A percentile compares a stretch with the other conserved stretches of the same genome.
Evolutionary conservation across 495 filamentous ascomycete species (phyloP).

Genomic region (Hypoxylon fragiforme): DNA sequence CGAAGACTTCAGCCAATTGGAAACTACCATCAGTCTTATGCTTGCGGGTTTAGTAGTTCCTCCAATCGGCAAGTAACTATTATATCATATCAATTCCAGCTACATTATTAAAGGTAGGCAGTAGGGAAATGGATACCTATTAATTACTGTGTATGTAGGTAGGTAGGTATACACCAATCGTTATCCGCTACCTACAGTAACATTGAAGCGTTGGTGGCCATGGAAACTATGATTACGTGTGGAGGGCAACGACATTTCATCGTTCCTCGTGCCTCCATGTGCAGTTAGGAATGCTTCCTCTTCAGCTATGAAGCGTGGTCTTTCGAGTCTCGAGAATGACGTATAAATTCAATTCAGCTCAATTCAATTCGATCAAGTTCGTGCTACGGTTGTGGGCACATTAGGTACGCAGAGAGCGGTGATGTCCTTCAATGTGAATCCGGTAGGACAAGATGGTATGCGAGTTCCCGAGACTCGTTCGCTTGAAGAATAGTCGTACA

Average conservation of each 20-base stretch:
- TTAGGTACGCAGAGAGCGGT: too few relatives aligned
- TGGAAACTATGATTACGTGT: background rate
- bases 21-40: too few relatives aligned
- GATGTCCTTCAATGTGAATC: slow-evolving; percentile 4
- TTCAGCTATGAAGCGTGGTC: background rate
- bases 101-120: background rate
- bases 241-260: too few relatives aligned
- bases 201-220: background rate
- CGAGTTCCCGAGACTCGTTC: slow-evolving; percentile 8
- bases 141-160: too few relatives aligned
- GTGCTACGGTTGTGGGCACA: too few relatives aligned
- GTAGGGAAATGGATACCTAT: too few relatives aligned
- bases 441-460: slow-evolving; percentile 14
- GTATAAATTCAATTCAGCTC: slow-evolving; percentile 3
- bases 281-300: background rate
- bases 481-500: slow-evolving; percentile 2
- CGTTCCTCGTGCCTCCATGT: background rate
- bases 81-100: background rate
- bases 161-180: too few relatives aligned
- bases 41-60: background rate
- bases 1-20: too few relatives aligned
- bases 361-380: background rate
- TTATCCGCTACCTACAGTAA: background rate
- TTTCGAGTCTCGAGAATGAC: slow-evolving; percentile 7
- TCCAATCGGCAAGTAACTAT: background rate